Evolutionary conservation across 2,329 filamentous ascomycete species (phyloP), one percentile per base, ranked within the genome.

Genomic region (Nemania diffusa): DNA sequence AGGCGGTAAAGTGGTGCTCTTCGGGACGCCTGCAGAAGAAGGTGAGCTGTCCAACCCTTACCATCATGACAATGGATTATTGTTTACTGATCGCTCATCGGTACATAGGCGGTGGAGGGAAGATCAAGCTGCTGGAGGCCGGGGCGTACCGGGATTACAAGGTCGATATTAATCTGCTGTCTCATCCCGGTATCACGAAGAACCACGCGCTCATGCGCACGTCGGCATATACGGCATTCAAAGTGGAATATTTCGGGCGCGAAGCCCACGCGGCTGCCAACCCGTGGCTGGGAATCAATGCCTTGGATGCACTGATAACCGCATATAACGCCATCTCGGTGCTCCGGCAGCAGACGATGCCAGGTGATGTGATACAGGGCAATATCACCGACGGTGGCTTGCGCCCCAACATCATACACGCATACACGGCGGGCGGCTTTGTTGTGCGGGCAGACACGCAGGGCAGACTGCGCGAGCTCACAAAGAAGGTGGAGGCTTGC

Each of bases 261-360:
- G 84, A 83, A 62, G 85, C 87, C 0, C 87, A 89, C 69, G 87
- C 86, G 0, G 86, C 84, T 0, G 83, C 83, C 2, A 83, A 79
- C n/a, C 87, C 87, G 0, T 89, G 86, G 86, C 79, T 86, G 5
- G 87, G 87, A 0, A 81, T 85, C 70, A 89, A 90, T 72, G 87
- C 87, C 0, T 81, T 89, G 0, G 87, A 90, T 70, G 87, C 86
- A 0, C 72, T 87, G 24, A 79, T 89, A 2, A 79, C 81, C 0
- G 82, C 80, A 0, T 85, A 85, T 69, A 83, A 81, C 59, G 79
- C 78, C 50, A 74, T 89, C 3, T 82, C 84, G 0, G 79, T 85
- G 0, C 78, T 89, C 5, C 82, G 87, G 0, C 87, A 89, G 74
- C 87, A 89, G 73, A 81, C 85, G 3, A 80, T 82, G 69, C 84